Evolutionary conservation across 2,329 filamentous ascomycete genomes (phyloP).

Genomic region (Aaosphaeria pasadenensis): DNA sequence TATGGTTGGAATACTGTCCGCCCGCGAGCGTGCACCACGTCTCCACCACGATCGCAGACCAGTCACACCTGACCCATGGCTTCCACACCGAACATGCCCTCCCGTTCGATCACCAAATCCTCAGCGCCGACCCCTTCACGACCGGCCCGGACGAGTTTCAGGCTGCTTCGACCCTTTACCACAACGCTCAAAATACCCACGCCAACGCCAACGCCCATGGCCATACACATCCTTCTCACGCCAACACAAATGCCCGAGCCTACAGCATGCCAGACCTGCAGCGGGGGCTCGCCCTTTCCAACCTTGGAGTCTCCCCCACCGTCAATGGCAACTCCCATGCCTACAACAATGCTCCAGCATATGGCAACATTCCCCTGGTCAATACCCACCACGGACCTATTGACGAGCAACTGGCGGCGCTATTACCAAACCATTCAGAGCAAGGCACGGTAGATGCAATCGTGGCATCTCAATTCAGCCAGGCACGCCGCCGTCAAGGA

Average conservation of each 20-base stretch:
- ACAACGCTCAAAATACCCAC: conserved; percentile 18
- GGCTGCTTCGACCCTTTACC: conserved; percentile 30
- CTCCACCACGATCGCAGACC: conserved; percentile 33
- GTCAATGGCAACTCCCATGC: neutral
- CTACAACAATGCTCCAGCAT: neutral
- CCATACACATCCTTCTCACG: conserved; percentile 9
- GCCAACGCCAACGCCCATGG: neutral
- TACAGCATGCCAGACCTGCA: conserved; percentile 19
- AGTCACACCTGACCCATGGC: conserved; percentile 24
- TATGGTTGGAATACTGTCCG: conserved; percentile 2
- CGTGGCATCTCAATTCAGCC: conserved; percentile 24
- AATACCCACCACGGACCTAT: conserved; percentile 23
- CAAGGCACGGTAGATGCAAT: conserved; percentile 26
- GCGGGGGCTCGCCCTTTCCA: conserved; percentile 10
- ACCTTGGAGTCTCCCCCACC: neutral
- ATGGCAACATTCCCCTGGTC: conserved; percentile 5
- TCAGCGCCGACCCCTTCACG: neutral
- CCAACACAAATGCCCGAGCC: conserved; percentile 9
- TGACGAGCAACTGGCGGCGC: conserved; percentile 26
- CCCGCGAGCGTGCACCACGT: conserved; percentile 32
- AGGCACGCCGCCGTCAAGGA: conserved; percentile 10
- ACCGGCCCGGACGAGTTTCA: conserved; percentile 28
- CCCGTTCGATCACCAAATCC: conserved; percentile 1
- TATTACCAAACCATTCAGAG: conserved; percentile 26
- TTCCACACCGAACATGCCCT: conserved; percentile 23